These are phyloP conservation scores for Lomentospora prolificans DNA, from an alignment of 2,329 filamentous ascomycete species.

Conservation along the genomic window DNA sequence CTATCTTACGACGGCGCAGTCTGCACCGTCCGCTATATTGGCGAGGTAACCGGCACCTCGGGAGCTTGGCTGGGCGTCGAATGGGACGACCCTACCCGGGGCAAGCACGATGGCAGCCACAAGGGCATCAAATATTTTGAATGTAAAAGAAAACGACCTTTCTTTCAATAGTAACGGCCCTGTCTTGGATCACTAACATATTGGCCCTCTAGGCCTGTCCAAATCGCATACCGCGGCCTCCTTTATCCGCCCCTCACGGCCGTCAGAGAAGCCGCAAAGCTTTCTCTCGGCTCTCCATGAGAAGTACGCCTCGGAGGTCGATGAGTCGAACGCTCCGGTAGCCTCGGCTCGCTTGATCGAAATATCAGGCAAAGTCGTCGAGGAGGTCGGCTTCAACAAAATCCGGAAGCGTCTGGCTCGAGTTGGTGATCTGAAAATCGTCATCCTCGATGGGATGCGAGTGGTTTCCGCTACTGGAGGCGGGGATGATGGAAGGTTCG, in stretches of 20 bases:
- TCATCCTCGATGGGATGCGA: conserved; percentile 70
- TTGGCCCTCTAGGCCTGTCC: conserved; percentile 38
- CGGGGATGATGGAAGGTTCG: conserved; percentile 16
- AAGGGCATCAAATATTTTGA: conserved; percentile 71
- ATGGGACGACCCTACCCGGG: conserved; percentile 81
- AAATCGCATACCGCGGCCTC: conserved; percentile 65
- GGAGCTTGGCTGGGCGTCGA: conserved; percentile 89
- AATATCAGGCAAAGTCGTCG: conserved; percentile 72
- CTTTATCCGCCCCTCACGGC: conserved; percentile 72
- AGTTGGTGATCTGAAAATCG: conserved; percentile 66
- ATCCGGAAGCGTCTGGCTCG: conserved; percentile 70
- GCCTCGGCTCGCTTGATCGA: conserved; percentile 39
- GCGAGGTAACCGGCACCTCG: conserved; percentile 63
- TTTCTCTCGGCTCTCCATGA: conserved; percentile 71
- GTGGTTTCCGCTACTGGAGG: conserved; percentile 32
- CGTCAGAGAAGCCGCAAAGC: conserved; percentile 54
- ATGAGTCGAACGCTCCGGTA: conserved; percentile 9
- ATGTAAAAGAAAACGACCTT: conserved; percentile 40
- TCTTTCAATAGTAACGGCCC: neutral
- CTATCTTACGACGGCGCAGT: conserved; percentile 67
- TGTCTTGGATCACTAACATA: conserved; percentile 1
- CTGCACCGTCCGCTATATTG: conserved; percentile 80
- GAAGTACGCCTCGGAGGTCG: conserved; percentile 67
- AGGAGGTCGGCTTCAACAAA: conserved; percentile 94
- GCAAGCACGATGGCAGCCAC: conserved; percentile 84